A percentile compares a stretch with the other conserved stretches of the same genome.
Evolutionary conservation across 306 rosid species (phyloP).

Genomic region (Mimosa pudica): DNA sequence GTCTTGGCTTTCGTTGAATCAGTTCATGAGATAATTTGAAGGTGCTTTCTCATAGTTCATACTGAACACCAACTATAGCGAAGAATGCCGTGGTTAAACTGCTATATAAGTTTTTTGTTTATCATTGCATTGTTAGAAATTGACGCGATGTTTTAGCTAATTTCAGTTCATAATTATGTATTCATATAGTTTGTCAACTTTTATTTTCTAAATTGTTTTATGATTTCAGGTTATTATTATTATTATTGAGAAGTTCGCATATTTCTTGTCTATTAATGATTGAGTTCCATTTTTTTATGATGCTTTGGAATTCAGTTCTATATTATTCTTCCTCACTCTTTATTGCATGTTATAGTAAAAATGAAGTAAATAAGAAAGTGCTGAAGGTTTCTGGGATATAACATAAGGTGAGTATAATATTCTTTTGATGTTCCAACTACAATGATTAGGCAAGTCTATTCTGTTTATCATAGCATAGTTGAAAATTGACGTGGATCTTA

Average conservation of each 20-base stretch:
- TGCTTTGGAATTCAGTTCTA: slow-evolving; percentile 18
- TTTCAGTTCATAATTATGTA: background rate
- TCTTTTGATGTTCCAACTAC: slow-evolving; percentile 25
- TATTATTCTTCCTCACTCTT: slow-evolving; percentile 28
- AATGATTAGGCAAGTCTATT: slow-evolving; percentile 87
- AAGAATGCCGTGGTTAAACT: slow-evolving; percentile 96
- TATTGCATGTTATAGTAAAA: slow-evolving; percentile 62
- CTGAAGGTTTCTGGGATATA: slow-evolving; percentile 97
- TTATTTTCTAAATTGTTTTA: background rate
- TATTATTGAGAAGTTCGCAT: background rate
- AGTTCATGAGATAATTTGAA: slow-evolving; percentile 5
- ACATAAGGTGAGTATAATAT: slow-evolving; percentile 71
- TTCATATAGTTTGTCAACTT: background rate
- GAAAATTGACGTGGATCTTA: background rate
- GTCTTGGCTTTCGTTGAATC: slow-evolving; percentile 25
- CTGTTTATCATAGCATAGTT: slow-evolving; percentile 6
- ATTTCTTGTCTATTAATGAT: background rate
- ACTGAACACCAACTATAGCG: slow-evolving; percentile 53
- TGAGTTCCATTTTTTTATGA: slow-evolving; percentile 9
- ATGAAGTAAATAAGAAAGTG: slow-evolving; percentile 95
- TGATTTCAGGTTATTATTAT: background rate
- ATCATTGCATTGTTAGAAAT: slow-evolving; percentile 1
- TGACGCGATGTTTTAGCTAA: background rate
- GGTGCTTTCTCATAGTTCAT: slow-evolving; percentile 39
- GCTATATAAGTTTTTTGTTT: slow-evolving; percentile 70